These are phyloP conservation scores for Apophysomyces trapeziformis DNA, from an alignment of 371 early-diverging fungal genomes.

Conservation along the genomic window DNA sequence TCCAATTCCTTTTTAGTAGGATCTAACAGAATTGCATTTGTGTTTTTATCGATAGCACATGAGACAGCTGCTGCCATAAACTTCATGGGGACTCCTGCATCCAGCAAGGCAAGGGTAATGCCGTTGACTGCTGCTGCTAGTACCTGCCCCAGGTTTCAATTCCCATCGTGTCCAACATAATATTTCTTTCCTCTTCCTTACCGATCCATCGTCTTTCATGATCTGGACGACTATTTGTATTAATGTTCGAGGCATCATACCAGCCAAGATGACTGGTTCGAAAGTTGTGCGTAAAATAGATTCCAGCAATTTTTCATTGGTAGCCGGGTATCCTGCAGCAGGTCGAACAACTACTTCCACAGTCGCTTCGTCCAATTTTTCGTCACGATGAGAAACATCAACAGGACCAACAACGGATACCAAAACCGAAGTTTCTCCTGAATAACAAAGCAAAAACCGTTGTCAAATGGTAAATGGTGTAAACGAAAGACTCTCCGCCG, in stretches of 20 bases:
- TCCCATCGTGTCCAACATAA: not conserved
- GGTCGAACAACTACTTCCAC: constrained; percentile 83
- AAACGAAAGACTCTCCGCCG: not conserved
- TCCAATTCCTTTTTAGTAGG: constrained; percentile 77
- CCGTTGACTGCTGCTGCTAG: constrained; percentile 86
- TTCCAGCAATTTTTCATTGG: constrained; percentile 79
- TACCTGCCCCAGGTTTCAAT: constrained; percentile 41
- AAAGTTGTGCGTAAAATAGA: constrained; percentile 68
- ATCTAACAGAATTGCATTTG: constrained; percentile 76
- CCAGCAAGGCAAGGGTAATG: constrained; percentile 81
- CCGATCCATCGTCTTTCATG: constrained; percentile 84
- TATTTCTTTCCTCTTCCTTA: constrained; percentile 32
- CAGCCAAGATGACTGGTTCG: constrained; percentile 74
- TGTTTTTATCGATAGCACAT: constrained; percentile 62
- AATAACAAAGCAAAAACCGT: not conserved
- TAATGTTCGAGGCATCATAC: constrained; percentile 88
- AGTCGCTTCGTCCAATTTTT: constrained; percentile 85
- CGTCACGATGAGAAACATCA: constrained; percentile 84
- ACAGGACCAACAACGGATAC: constrained; percentile 89
- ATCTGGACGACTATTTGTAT: constrained; percentile 87
- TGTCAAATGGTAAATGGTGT: not conserved
- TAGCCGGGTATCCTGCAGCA: constrained; percentile 64
- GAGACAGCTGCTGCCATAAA: constrained; percentile 74
- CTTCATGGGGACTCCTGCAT: constrained; percentile 91
- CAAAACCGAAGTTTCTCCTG: constrained; percentile 76